Evolutionary conservation across 345 rosid genomes (phyloP).

Genomic region (Euphorbia lathyris): DNA sequence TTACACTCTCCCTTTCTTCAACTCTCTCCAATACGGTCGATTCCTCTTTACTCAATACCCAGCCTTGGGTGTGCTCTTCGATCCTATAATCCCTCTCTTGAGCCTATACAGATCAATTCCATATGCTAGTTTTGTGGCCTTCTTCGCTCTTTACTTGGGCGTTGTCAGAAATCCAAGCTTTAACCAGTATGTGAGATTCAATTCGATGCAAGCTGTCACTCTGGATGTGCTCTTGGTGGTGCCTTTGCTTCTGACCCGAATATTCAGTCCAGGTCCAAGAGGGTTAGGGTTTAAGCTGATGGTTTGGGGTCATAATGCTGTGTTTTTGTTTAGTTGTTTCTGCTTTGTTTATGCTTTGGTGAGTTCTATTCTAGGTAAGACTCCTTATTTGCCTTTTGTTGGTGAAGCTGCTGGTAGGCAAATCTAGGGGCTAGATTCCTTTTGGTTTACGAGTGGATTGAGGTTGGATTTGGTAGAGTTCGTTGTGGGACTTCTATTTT

Average conservation of each 20-base stretch:
- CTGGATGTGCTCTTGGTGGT: constrained; percentile 79
- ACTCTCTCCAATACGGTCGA: constrained; percentile 79
- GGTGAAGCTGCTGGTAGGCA: constrained; percentile 87
- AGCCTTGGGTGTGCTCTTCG: constrained; percentile 41
- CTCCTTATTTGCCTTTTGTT: constrained; percentile 80
- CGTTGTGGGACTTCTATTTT: not conserved
- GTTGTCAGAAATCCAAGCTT: constrained; percentile 74
- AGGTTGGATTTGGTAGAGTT: not conserved
- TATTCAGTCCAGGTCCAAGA: constrained; percentile 60
- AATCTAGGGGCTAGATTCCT: constrained; percentile 20
- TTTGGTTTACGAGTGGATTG: no score
- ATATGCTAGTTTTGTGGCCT: constrained; percentile 79
- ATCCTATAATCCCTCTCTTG: constrained; percentile 69
- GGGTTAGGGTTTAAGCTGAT: constrained; percentile 56
- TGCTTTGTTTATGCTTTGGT: constrained; percentile 65
- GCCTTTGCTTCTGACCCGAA: constrained; percentile 58
- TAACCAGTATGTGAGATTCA: constrained; percentile 68
- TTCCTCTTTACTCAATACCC: constrained; percentile 74
- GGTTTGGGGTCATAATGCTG: constrained; percentile 71
- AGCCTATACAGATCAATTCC: constrained; percentile 76
- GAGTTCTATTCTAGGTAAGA: constrained; percentile 57
- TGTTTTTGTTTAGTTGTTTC: constrained; percentile 65
- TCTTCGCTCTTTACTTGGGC: constrained; percentile 80
- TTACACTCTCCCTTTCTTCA: constrained; percentile 85
- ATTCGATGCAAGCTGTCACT: constrained; percentile 90